phyloP scores from a whole-genome alignment of 1,284 basidiomycete species.

The Blastosporella zonata region DNA sequence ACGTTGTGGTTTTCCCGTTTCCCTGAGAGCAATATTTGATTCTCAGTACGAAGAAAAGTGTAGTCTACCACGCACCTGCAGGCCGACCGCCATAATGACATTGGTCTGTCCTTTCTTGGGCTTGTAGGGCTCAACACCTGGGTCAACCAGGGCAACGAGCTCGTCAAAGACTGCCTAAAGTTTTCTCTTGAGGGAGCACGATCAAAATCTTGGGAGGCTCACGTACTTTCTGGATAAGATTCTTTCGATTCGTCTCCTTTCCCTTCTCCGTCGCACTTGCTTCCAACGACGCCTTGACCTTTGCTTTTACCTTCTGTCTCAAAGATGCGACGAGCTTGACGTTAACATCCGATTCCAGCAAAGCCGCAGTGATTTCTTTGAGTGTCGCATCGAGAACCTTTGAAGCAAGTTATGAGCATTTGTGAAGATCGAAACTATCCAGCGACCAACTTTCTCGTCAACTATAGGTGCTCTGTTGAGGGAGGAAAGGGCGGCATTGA shows the following conservation, averaged over 20 bases:
- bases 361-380: constrained; percentile 92
- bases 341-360: constrained; percentile 97
- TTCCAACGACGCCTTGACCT: constrained; percentile 77
- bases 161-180: constrained; percentile 93
- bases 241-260: constrained; percentile 81
- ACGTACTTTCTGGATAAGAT: constrained; percentile 84
- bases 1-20: constrained; percentile 98
- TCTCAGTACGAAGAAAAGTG: constrained; percentile 6
- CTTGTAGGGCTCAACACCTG: constrained; percentile 92
- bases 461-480: constrained; percentile 83
- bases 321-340: constrained; percentile 92
- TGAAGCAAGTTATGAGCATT: constrained; percentile 16
- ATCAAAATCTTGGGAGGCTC: background rate
- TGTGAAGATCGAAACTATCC: constrained; percentile 9
- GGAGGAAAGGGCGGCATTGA: constrained; percentile 92
- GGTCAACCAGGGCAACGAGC: constrained; percentile 92
- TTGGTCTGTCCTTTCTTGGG: constrained; percentile 94
- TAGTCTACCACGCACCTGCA: constrained; percentile 60
- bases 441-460: constrained; percentile 74
- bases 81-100: constrained; percentile 97
- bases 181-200: constrained; percentile 1
- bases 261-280: constrained; percentile 65
- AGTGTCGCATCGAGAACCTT: constrained; percentile 89
- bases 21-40: constrained; percentile 51
- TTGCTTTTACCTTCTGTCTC: constrained; percentile 87